Percentiles rank a stretch among this genome's conserved stretches.
Conservation (phyloP, 2,329 filamentous ascomycete genomes). For the Gnomoniopsis sp. region DNA sequence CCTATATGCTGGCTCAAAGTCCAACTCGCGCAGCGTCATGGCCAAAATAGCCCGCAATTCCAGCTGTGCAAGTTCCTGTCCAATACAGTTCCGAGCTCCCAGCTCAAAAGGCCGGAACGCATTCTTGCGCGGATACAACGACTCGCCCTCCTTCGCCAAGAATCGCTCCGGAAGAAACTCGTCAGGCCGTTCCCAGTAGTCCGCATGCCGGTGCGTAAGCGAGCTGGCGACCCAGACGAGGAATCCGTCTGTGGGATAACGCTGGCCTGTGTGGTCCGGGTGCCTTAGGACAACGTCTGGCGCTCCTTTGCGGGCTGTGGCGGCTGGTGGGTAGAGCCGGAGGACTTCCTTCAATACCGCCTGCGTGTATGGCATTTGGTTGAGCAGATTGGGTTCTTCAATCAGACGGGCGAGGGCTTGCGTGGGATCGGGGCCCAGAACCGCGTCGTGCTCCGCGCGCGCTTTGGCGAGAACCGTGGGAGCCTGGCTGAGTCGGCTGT, state of each 20-base stretch:
- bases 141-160: conserved; percentile 24
- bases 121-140: conserved; percentile 23
- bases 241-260: conserved; percentile 34
- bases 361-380: conserved; percentile 46
- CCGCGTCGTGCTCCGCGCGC: conserved; percentile 26
- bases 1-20: conserved; percentile 10
- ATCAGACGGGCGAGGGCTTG: conserved; percentile 32
- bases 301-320: conserved; percentile 33
- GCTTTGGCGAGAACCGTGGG: conserved; percentile 23
- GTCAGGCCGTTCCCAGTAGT: conserved; percentile 34
- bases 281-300: conserved; percentile 33
- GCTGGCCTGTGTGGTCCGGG: conserved; percentile 28
- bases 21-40: conserved; percentile 16
- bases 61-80: conserved; percentile 32
- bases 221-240: conserved; percentile 18
- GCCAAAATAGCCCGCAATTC: conserved; percentile 30
- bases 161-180: conserved; percentile 42
- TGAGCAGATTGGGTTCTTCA: conserved; percentile 41
- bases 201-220: conserved; percentile 27
- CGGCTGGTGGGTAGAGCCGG: conserved; percentile 46
- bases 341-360: conserved; percentile 55
- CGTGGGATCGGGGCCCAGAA: conserved; percentile 27
- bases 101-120: conserved; percentile 36
- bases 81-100: conserved; percentile 34
- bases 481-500: conserved; percentile 21